These are phyloP conservation scores for Macrotyloma uniflorum DNA, from an alignment of 306 rosid genomes.

Conservation along the genomic window DNA sequence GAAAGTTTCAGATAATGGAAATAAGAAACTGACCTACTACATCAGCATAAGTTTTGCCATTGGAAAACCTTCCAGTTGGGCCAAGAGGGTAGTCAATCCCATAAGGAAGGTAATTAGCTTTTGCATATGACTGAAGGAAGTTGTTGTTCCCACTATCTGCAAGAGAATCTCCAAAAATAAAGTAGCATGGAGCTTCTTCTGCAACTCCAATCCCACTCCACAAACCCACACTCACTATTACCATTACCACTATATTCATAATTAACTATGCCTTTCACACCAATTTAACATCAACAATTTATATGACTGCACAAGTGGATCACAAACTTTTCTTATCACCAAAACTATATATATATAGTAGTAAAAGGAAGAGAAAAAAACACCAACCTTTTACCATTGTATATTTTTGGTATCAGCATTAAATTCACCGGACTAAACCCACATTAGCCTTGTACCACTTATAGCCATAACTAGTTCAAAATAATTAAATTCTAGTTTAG, in stretches of 20 bases:
- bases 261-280: conserved; percentile 8
- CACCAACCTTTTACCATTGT: conserved; percentile 36
- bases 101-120: conserved; percentile 79
- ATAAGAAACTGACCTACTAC: conserved; percentile 62
- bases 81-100: conserved; percentile 78
- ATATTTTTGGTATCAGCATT: conserved; percentile 57
- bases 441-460: not conserved
- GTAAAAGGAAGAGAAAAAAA: not conserved
- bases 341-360: conserved; percentile 46
- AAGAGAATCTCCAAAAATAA: conserved; percentile 91
- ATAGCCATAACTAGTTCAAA: not conserved
- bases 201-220: conserved; percentile 49
- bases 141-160: conserved; percentile 93
- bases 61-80: conserved; percentile 87
- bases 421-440: not conserved
- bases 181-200: conserved; percentile 83
- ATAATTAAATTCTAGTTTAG: not conserved
- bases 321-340: conserved; percentile 11
- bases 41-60: conserved; percentile 83
- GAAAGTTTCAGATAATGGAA: too few relatives aligned
- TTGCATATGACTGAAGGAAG: conserved; percentile 73
- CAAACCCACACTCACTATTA: conserved; percentile 38
- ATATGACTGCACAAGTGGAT: conserved; percentile 6
- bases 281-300: not conserved
- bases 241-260: conserved; percentile 25